Evolutionary conservation across 768 basidiomycete species (phyloP), one percentile per base, ranked within the genome.

Genomic region (Arthromyces matolae): DNA sequence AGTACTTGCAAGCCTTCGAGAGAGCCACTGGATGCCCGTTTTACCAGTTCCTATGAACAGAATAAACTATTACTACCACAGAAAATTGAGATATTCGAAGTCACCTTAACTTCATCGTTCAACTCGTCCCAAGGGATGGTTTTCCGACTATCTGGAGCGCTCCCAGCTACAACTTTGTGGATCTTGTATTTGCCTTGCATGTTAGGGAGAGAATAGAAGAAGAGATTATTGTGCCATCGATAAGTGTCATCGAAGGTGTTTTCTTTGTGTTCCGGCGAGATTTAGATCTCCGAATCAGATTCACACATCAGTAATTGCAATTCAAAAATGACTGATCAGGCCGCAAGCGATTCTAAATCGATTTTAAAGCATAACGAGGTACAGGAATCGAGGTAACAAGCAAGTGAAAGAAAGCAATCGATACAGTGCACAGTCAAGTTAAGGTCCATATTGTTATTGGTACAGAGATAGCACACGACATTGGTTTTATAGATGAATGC

Each of bases 111-210:
- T 38, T 47, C 46, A 18, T 3, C n/a, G n/a, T 32, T 41, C 7
- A 47, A 14, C 18, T 64, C 35, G 14, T 45, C 24, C 45, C 45
- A 45, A 22, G 45, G 45, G 8, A 45, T 16, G 23, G 45, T 45
- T 32, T 35, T 35, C 18, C 45, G 25, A 29, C 25, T 28, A 37
- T 45, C 45, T 14, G 45, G 45, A 28, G 45, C 45, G 14, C 45
- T 45, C 27, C 45, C 45, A 8, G 35, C 35, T 20, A 35, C 34
- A 18, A 14, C 27, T 20, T 19, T 36, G 13, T 16, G 44, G 34
- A 9, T 13, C 22, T 14, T 3, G 20, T 27, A 9, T 35, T 37
- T 16, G 12, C 22, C 25, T 3, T 24, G 35, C 35, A 45, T 45
- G 25, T n/a, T n/a, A n/a, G n/a, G n/a, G n/a, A n/a, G n/a, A n/a